Conservation (phyloP, 768 basidiomycete species). For the Lyophyllum shimeji region DNA sequence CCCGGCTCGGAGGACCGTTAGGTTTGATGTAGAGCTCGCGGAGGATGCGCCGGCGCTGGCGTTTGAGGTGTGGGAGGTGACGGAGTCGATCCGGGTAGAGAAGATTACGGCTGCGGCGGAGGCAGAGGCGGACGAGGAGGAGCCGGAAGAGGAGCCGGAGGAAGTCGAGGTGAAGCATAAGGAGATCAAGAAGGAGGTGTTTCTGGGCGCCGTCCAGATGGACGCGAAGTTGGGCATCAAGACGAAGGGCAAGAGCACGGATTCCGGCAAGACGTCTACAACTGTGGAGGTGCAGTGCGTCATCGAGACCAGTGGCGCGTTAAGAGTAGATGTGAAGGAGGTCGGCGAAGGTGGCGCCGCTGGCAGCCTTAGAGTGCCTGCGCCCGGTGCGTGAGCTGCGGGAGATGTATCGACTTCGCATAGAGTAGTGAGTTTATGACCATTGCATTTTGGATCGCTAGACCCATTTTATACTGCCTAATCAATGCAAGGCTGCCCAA, state of each 20-base stretch:
- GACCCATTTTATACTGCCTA: not conserved
- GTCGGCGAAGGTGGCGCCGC: constrained; percentile 26
- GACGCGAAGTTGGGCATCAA: constrained; percentile 42
- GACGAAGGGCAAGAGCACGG: constrained; percentile 35
- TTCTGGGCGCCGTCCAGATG: constrained; percentile 44
- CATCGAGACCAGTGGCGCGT: constrained; percentile 34
- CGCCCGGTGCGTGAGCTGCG: constrained; percentile 1
- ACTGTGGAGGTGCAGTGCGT: constrained; percentile 46
- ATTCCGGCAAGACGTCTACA: constrained; percentile 49
- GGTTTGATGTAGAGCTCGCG: constrained; percentile 54
- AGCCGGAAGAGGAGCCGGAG: constrained; percentile 62
- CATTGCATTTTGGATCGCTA: not conserved
- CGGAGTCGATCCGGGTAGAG: constrained; percentile 65
- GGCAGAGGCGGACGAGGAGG: constrained; percentile 42
- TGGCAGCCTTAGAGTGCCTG: constrained; percentile 7
- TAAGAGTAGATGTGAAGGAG: constrained; percentile 39
- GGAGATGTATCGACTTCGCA: not conserved
- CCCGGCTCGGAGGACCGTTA: constrained; percentile 60
- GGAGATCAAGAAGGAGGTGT: constrained; percentile 51
- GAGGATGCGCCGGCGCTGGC: constrained; percentile 45
- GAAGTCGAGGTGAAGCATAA: constrained; percentile 65
- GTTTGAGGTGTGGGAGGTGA: constrained; percentile 78
- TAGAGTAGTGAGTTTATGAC: not conserved
- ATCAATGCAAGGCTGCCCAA: not conserved
- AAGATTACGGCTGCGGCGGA: constrained; percentile 50